Conservation (phyloP, 164 flowering plant genomes). For the Magnolia changhungtana region DNA sequence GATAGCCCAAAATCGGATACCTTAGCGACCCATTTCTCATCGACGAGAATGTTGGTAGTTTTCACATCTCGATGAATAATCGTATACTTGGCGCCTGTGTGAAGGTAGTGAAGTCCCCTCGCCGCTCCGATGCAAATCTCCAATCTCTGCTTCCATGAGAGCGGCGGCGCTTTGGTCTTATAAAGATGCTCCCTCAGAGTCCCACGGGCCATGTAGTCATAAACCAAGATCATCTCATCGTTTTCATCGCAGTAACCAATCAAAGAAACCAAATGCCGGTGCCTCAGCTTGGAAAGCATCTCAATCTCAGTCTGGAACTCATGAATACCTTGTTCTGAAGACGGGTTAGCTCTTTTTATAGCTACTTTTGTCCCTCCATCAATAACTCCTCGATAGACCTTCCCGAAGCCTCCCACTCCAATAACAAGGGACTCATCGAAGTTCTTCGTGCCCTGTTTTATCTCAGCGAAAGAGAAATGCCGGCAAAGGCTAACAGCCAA, state of each 20-base stretch:
- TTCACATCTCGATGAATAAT: slow-evolving; percentile 24
- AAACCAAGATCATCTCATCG: slow-evolving; percentile 29
- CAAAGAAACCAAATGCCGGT: slow-evolving; percentile 19
- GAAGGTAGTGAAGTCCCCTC: slow-evolving; percentile 23
- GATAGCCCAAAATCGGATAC: slow-evolving; percentile 24
- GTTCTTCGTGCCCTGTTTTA: slow-evolving; percentile 43
- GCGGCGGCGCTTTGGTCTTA: slow-evolving; percentile 14
- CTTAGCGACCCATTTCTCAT: slow-evolving; percentile 21
- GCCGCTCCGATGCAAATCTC: slow-evolving; percentile 24
- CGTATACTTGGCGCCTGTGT: slow-evolving; percentile 23
- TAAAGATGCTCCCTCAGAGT: slow-evolving; percentile 28
- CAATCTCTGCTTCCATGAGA: slow-evolving; percentile 23
- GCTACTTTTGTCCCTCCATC: slow-evolving; percentile 57
- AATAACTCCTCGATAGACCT: slow-evolving; percentile 51
- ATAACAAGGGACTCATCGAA: slow-evolving; percentile 53
- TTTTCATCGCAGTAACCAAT: slow-evolving; percentile 22
- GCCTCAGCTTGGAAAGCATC: slow-evolving; percentile 24
- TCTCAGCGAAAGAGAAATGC: slow-evolving; percentile 50
- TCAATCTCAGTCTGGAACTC: slow-evolving; percentile 56
- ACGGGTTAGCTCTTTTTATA: slow-evolving; percentile 65
- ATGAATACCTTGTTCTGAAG: slow-evolving; percentile 58
- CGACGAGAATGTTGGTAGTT: slow-evolving; percentile 21
- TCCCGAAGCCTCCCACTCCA: slow-evolving; percentile 75
- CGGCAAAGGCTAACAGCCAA: slow-evolving; percentile 38
- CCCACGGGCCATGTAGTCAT: slow-evolving; percentile 30